Conservation (phyloP, 1,284 basidiomycete genomes). For the Chalciporus sp. region DNA sequence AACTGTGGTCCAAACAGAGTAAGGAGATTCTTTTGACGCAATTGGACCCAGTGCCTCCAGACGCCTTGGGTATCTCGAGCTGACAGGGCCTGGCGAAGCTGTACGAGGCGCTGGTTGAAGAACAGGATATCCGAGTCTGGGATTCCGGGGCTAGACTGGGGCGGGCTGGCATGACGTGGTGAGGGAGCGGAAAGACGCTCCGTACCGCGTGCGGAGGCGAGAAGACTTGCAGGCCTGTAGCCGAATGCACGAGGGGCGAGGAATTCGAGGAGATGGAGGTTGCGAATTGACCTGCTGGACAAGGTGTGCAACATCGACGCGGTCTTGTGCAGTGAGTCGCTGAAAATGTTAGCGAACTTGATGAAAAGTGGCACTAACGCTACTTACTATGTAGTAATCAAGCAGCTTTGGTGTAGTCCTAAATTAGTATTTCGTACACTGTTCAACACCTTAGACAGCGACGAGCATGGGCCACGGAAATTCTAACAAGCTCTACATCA, state of each 20-base stretch:
- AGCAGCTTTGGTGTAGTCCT: too few relatives aligned
- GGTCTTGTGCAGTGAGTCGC: neutral
- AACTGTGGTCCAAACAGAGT: constrained; percentile 47
- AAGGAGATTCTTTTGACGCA: constrained; percentile 47
- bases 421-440: constrained; percentile 10
- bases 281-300: constrained; percentile 27
- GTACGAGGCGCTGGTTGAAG: constrained; percentile 38
- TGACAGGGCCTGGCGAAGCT: constrained; percentile 40
- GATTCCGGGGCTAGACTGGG: constrained; percentile 19
- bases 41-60: constrained; percentile 44
- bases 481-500: constrained; percentile 84
- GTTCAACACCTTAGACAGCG: constrained; percentile 3
- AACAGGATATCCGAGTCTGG: constrained; percentile 36
- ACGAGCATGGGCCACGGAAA: constrained; percentile 78
- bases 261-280: constrained; percentile 37
- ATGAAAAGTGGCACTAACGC: too few relatives aligned
- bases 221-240: constrained; percentile 16
- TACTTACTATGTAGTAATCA: too few relatives aligned
- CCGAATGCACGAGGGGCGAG: constrained; percentile 27
- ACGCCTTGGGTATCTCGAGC: constrained; percentile 36
- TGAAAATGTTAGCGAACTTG: too few relatives aligned
- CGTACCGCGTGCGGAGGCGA: constrained; percentile 9
- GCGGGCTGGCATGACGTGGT: constrained; percentile 7
- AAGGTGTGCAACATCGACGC: constrained; percentile 39
- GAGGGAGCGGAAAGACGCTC: neutral